phyloP scores from a whole-genome alignment of 78 protist species.

The Carpediemonas membranifera region DNA sequence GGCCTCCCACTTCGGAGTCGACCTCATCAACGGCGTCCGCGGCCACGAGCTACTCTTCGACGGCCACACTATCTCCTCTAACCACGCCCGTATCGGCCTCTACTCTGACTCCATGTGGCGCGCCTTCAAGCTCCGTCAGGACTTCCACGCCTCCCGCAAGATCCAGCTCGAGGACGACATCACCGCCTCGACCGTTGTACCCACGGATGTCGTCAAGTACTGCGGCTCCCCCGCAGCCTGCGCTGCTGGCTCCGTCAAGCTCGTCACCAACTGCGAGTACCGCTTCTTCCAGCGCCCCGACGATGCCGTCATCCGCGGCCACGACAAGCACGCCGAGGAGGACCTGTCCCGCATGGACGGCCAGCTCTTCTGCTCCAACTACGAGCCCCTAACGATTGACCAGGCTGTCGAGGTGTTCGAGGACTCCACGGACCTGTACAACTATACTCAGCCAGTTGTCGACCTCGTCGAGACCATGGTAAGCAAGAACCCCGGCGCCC shows the following conservation, averaged over 20 bases:
- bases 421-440: neutral
- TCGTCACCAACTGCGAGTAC: neutral
- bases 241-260: neutral
- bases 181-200: slow-evolving; percentile 4
- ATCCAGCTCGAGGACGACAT: slow-evolving; percentile 19
- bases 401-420: neutral
- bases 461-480: neutral
- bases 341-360: neutral
- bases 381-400: neutral
- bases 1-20: neutral
- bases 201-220: neutral
- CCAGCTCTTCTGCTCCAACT: neutral
- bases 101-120: slow-evolving; percentile 1
- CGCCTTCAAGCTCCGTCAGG: neutral
- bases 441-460: neutral
- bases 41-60: slow-evolving; percentile 18
- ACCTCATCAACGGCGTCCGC: slow-evolving; percentile 4
- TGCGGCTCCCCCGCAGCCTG: neutral
- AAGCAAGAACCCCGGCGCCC: neutral
- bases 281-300: slow-evolving; percentile 25
- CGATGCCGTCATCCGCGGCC: slow-evolving; percentile 9
- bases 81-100: slow-evolving; percentile 11
- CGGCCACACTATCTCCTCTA: neutral
- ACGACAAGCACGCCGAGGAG: slow-evolving; percentile 8
- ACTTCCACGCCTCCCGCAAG: slow-evolving; percentile 5